A percentile compares a stretch with the other conserved stretches of the same genome.
phyloP scores from a whole-genome alignment of 1,139 yeast genomes.

The Chernovozyma sophiae-reginae region DNA sequence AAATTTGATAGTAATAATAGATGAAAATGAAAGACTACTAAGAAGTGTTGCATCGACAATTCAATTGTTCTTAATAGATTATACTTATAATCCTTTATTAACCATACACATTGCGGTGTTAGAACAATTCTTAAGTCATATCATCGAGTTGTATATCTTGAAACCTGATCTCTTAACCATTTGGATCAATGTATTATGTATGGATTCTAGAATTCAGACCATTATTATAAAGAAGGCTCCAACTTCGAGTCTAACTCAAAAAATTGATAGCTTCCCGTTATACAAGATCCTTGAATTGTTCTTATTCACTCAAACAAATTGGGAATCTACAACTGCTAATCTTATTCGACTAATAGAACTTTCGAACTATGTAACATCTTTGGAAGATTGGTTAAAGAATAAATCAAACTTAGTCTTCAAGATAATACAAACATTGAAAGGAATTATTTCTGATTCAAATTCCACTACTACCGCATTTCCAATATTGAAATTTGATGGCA shows the following conservation, averaged over 20 bases:
- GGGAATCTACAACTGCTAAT: not conserved
- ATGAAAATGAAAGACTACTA: not conserved
- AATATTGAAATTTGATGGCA: too few relatives aligned
- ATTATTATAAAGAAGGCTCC: not conserved
- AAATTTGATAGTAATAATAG: not conserved
- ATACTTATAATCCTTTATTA: not conserved
- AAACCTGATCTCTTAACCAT: not conserved
- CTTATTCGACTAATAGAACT: not conserved
- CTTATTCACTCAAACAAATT: not conserved
- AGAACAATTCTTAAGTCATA: not conserved
- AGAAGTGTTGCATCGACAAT: not conserved
- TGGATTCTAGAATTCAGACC: not conserved
- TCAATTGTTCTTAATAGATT: conserved; percentile 2
- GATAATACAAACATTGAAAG: not conserved
- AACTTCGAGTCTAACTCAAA: not conserved
- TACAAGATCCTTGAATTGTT: not conserved
- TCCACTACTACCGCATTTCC: too few relatives aligned
- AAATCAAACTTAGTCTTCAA: not conserved
- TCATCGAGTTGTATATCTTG: not conserved
- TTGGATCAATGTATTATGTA: not conserved
- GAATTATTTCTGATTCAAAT: not conserved
- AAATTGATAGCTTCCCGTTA: not conserved
- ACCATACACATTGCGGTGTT: not conserved
- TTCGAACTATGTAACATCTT: not conserved
- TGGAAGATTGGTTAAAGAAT: not conserved